phyloP scores from a whole-genome alignment of 2,329 filamentous ascomycete genomes.

The Aspergillus brasiliensis region DNA sequence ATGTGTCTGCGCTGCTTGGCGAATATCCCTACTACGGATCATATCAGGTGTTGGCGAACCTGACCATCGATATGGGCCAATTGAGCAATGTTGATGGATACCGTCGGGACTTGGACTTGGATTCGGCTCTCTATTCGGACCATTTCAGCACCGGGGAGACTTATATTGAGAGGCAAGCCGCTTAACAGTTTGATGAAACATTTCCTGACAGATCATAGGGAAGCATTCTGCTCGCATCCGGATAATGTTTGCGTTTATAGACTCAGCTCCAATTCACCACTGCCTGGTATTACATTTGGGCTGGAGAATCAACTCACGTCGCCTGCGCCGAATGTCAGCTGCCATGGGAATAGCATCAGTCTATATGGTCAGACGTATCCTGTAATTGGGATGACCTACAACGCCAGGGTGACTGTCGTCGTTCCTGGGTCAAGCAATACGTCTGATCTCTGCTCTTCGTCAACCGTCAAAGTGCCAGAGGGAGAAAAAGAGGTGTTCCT shows the following conservation, averaged over 20 bases:
- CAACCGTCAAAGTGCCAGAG: neutral
- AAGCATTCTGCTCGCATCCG: slow-evolving; percentile 33
- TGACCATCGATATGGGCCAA: slow-evolving; percentile 22
- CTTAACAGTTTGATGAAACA: too few species aligned
- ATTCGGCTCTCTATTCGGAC: slow-evolving; percentile 9
- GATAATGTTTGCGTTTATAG: slow-evolving; percentile 46
- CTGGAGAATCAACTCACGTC: slow-evolving; percentile 48
- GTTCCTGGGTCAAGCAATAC: slow-evolving; percentile 24
- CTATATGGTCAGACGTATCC: slow-evolving; percentile 43
- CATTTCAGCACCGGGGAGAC: neutral
- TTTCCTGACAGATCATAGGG: neutral
- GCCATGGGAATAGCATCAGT: slow-evolving; percentile 34
- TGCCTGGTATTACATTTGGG: slow-evolving; percentile 47
- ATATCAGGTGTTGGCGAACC: slow-evolving; percentile 26
- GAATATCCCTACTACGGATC: slow-evolving; percentile 22
- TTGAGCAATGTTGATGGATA: slow-evolving; percentile 15
- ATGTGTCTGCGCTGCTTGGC: slow-evolving; percentile 20
- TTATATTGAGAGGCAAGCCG: neutral
- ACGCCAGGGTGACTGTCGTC: slow-evolving; percentile 33
- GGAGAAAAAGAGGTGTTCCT: slow-evolving; percentile 28
- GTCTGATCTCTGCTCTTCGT: slow-evolving; percentile 22
- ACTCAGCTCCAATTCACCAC: slow-evolving; percentile 27
- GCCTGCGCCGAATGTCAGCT: slow-evolving; percentile 31
- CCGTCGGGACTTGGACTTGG: slow-evolving; percentile 20
- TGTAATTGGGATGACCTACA: slow-evolving; percentile 30